Base-by-base conservation (phyloP, 108 stramenopile genomes). In the Nitzschia sp. region DNA sequence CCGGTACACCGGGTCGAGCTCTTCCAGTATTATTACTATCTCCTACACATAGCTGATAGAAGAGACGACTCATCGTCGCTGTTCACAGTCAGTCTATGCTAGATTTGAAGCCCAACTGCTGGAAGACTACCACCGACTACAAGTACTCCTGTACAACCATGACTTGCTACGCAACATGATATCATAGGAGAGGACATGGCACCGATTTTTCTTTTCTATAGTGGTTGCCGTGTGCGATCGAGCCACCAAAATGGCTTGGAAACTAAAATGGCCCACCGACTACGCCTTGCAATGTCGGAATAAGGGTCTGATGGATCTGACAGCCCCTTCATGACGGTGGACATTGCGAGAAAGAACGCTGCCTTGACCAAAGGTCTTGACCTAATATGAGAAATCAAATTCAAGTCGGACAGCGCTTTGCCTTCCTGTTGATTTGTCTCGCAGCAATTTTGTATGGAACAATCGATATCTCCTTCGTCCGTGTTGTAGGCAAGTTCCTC, bases 371-470 rank as follows among this genome's bases (percentile, higher is more conserved):
- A 6, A 53, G 52, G 52, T n/a, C 11, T 25, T 53, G 4, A 6
- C 6, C 19, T 6, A 6, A 53, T 23, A 53, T 53, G 23, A 5
- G 23, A 21, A 6, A 25, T 53, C 17, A 66, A 53, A 27, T 66
- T 66, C 29, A 66, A 53, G 54, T 66, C 64, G 11, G 64, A 5
- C n/a, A 66, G 5, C 5, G 64, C 64, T 13, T 66, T 30, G 4
- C 64, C 64, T 21, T 66, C 50, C 17, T 15, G 23, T 6, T 53
- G 21, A 21, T n/a, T 31, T 5, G 28, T 4, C 3, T 11, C 13
- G 17, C 21, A 54, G 30, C 52, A 21, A 6, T 41, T 13, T 9
- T 41, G 13, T 13, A 41, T 9, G 9, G 6, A 9, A 13, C 38
- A 9, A 6, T 66, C n/a, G 8, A 19, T 4, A 15, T 53, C 16